Evolutionary conservation across 495 filamentous ascomycete genomes (phyloP).

Genomic region (Oidiodendron maius): DNA sequence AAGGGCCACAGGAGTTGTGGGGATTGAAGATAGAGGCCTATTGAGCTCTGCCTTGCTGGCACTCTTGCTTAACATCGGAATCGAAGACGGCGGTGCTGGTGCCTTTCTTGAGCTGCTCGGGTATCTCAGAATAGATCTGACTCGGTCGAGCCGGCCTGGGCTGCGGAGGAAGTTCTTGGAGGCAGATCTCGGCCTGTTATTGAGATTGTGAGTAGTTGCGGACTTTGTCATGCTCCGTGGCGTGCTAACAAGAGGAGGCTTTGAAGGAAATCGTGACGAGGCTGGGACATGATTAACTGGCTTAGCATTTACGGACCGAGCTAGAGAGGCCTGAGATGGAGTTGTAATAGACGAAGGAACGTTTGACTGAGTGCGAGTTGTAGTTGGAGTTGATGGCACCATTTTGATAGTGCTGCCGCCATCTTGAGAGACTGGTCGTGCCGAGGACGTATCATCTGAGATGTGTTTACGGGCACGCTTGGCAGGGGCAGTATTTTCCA

Average conservation of each 20-base stretch:
- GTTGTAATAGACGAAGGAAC: slow-evolving; percentile 53
- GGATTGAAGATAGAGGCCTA: slow-evolving; percentile 36
- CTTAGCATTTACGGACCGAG: slow-evolving; percentile 58
- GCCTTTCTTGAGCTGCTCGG: slow-evolving; percentile 30
- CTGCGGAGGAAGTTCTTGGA: slow-evolving; percentile 13
- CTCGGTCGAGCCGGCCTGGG: slow-evolving; percentile 36
- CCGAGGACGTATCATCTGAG: slow-evolving; percentile 40
- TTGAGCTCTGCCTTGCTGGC: slow-evolving; percentile 34
- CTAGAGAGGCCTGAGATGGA: slow-evolving; percentile 73
- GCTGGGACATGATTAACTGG: slow-evolving; percentile 29
- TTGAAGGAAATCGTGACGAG: slow-evolving; percentile 20
- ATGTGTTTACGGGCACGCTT: slow-evolving; percentile 28
- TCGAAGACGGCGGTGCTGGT: slow-evolving; percentile 24
- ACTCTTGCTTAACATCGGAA: slow-evolving; percentile 32
- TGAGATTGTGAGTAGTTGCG: slow-evolving; percentile 30
- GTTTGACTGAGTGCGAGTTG: slow-evolving; percentile 28
- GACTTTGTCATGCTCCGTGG: slow-evolving; percentile 24
- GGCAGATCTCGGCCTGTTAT: slow-evolving; percentile 6
- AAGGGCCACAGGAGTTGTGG: slow-evolving; percentile 41
- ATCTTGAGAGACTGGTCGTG: slow-evolving; percentile 35
- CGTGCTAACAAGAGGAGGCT: slow-evolving; percentile 14
- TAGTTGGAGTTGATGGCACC: slow-evolving; percentile 28
- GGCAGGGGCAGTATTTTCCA: slow-evolving; percentile 23
- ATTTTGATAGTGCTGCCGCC: slow-evolving; percentile 28
- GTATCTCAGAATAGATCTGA: slow-evolving; percentile 44